phyloP scores from a whole-genome alignment of 2,329 filamentous ascomycete genomes.

The Colletotrichum tamarilloi region DNA sequence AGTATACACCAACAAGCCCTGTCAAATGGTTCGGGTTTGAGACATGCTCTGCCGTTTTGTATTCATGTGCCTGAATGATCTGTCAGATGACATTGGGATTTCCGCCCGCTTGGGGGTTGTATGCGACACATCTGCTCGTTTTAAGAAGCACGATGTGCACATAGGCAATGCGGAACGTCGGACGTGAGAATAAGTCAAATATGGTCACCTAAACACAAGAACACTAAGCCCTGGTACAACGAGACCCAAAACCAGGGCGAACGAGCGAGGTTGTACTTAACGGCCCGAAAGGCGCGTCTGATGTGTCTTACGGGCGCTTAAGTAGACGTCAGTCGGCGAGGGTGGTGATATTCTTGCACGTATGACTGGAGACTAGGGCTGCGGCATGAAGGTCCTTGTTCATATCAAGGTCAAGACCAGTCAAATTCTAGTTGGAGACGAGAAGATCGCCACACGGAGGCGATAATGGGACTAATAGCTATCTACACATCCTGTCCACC shows the following conservation, averaged over 20 bases:
- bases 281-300: constrained; percentile 24
- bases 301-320: constrained; percentile 32
- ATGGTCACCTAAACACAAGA: neutral
- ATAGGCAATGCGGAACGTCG: constrained; percentile 17
- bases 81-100: neutral
- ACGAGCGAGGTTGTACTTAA: constrained; percentile 16
- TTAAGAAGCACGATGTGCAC: constrained; percentile 14
- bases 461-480: neutral
- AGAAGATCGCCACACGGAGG: neutral
- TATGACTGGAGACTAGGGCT: neutral
- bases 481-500: constrained; percentile 22
- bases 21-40: constrained; percentile 15
- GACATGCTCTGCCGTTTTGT: neutral
- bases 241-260: constrained; percentile 30
- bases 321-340: constrained; percentile 32
- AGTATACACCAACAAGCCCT: neutral
- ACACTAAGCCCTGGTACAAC: neutral
- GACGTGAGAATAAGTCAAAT: neutral
- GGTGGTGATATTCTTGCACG: neutral
- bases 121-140: neutral
- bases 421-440: neutral
- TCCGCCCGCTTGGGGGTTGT: neutral
- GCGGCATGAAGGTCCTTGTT: neutral
- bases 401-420: neutral
- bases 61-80: neutral